Percentiles rank a stretch among this genome's conserved stretches.
Evolutionary conservation across 2,329 filamentous ascomycete genomes (phyloP).

Genomic region (Trichoderma atroviride): DNA sequence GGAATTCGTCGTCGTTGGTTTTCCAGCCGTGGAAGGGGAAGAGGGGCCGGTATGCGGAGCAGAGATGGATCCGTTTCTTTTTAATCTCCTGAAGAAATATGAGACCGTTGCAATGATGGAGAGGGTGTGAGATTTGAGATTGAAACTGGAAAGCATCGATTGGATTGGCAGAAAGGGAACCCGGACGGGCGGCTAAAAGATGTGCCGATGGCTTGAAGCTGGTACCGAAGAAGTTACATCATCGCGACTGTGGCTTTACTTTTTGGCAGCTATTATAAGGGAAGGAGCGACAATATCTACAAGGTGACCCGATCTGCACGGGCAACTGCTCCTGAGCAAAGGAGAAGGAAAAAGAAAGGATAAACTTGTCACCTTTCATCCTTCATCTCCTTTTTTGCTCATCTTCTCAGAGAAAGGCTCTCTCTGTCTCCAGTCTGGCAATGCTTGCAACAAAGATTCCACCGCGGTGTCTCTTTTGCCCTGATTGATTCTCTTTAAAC

Average conservation of each 20-base stretch:
- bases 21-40: not conserved
- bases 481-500: not conserved
- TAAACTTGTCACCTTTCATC: not conserved
- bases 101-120: not conserved
- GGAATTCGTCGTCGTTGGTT: not conserved
- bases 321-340: not conserved
- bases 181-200: slow-evolving; percentile 7
- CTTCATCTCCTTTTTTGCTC: not conserved
- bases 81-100: not conserved
- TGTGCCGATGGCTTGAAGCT: not conserved
- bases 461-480: not conserved
- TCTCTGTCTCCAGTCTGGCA: not conserved
- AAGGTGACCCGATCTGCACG: not conserved
- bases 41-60: not conserved
- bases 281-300: not conserved
- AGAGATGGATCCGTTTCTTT: not conserved
- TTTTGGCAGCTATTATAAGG: not conserved
- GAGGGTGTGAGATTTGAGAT: not conserved
- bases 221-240: slow-evolving; percentile 7
- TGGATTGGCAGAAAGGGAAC: slow-evolving; percentile 15
- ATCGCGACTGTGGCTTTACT: not conserved
- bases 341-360: not conserved
- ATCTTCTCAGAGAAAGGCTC: not conserved
- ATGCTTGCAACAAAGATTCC: not conserved
- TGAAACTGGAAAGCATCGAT: slow-evolving; percentile 7